A percentile compares a stretch with the other conserved stretches of the same genome.
These are phyloP conservation scores for Leccinum griseonigrum DNA, from an alignment of 1,284 basidiomycete genomes.

Conservation along the genomic window DNA sequence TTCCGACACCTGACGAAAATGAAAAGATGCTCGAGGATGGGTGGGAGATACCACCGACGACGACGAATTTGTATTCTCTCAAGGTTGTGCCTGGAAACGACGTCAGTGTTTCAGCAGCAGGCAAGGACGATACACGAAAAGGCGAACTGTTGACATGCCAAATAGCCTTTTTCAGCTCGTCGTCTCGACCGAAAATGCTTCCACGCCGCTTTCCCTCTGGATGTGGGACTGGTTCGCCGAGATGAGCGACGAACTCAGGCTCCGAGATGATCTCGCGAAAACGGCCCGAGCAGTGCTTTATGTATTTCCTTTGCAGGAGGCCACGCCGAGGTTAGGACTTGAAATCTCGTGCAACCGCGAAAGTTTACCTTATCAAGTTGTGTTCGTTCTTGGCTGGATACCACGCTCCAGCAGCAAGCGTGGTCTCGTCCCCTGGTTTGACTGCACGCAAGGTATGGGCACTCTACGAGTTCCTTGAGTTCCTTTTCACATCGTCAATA, in stretches of 20 bases:
- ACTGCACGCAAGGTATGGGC: constrained; percentile 42
- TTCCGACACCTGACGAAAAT: constrained; percentile 77
- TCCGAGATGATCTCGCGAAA: constrained; percentile 66
- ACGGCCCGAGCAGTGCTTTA: constrained; percentile 58
- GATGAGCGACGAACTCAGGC: constrained; percentile 67
- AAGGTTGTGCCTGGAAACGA: constrained; percentile 74
- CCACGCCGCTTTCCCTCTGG: constrained; percentile 58
- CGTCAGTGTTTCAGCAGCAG: constrained; percentile 4
- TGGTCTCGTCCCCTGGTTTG: constrained; percentile 62
- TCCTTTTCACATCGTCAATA: constrained; percentile 83
- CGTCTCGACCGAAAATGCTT: constrained; percentile 79
- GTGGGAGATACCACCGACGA: constrained; percentile 73
- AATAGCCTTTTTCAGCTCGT: constrained; percentile 75
- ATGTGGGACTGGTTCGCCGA: constrained; percentile 66
- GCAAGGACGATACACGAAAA: background rate
- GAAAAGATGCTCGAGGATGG: background rate
- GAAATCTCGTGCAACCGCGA: background rate
- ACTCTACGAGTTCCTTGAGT: constrained; percentile 74
- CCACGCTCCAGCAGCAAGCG: constrained; percentile 84
- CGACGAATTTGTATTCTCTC: constrained; percentile 95
- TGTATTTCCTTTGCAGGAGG: constrained; percentile 49
- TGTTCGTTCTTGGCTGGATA: constrained; percentile 81
- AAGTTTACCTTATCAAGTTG: constrained; percentile 59
- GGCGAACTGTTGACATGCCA: constrained; percentile 33
- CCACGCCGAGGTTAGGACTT: background rate